These are phyloP conservation scores for Choiromyces venosus DNA, from an alignment of 495 filamentous ascomycete genomes.

Conservation along the genomic window DNA sequence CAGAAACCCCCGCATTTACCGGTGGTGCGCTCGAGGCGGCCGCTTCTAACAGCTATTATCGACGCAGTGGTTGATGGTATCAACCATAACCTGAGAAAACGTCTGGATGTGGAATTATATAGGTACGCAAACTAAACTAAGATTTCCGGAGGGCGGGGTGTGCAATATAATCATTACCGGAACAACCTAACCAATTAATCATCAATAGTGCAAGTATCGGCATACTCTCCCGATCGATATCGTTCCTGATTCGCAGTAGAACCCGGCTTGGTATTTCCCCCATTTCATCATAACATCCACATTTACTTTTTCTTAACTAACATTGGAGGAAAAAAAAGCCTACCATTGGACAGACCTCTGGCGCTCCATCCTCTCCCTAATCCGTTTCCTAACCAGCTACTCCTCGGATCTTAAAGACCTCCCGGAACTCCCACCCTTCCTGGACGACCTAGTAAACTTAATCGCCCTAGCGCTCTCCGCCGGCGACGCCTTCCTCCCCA, in stretches of 20 bases:
- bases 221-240: conserved; percentile 71
- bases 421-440: conserved; percentile 54
- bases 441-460: conserved; percentile 74
- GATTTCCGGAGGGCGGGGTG: conserved; percentile 1
- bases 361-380: conserved; percentile 78
- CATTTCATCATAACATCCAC: conserved; percentile 8
- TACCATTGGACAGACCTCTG: conserved; percentile 98
- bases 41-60: conserved; percentile 67
- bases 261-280: conserved; percentile 53
- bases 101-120: conserved; percentile 80
- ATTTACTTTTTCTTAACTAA: conserved; percentile 16
- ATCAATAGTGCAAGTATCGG: conserved; percentile 54
- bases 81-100: conserved; percentile 84
- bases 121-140: conserved; percentile 35
- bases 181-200: conserved; percentile 15
- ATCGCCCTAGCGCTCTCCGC: conserved; percentile 77
- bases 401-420: conserved; percentile 63
- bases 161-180: neutral
- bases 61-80: conserved; percentile 85
- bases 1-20: conserved; percentile 89
- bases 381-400: conserved; percentile 87
- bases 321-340: conserved; percentile 31
- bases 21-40: conserved; percentile 60
- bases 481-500: conserved; percentile 90
- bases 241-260: conserved; percentile 73